phyloP scores from a whole-genome alignment of 441 rosid genomes.

The Erodium trifolium region DNA sequence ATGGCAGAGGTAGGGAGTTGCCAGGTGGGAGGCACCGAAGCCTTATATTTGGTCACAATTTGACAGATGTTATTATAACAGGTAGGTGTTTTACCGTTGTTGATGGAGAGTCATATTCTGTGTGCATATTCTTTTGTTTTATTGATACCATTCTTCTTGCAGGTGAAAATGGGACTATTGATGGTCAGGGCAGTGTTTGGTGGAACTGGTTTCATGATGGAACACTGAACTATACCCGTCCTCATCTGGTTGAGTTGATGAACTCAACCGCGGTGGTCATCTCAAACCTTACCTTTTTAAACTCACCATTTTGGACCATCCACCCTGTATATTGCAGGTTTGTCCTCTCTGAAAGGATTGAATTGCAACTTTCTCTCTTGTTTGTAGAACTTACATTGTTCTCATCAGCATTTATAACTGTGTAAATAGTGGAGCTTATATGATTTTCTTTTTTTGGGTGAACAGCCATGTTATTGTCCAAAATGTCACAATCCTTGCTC shows the following conservation, averaged over 20 bases:
- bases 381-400: slow-evolving; percentile 18
- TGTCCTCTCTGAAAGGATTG: slow-evolving; percentile 20
- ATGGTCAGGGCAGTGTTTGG: slow-evolving; percentile 93
- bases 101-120: slow-evolving; percentile 12
- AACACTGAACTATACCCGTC: slow-evolving; percentile 77
- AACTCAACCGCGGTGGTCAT: slow-evolving; percentile 67
- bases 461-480: slow-evolving; percentile 78
- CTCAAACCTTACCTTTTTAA: slow-evolving; percentile 78
- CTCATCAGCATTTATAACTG: slow-evolving; percentile 5
- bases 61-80: slow-evolving; percentile 86
- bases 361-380: slow-evolving; percentile 11
- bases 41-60: slow-evolving; percentile 79
- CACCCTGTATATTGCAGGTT: slow-evolving; percentile 98
- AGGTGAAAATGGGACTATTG: slow-evolving; percentile 91
- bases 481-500: slow-evolving; percentile 85
- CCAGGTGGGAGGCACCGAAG: slow-evolving; percentile 85
- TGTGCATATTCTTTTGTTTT: slow-evolving; percentile 7
- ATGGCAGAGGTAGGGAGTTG: slow-evolving; percentile 91
- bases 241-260: slow-evolving; percentile 91
- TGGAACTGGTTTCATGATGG: slow-evolving; percentile 69
- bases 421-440: slow-evolving; percentile 28
- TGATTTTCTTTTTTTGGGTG: slow-evolving; percentile 42
- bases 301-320: slow-evolving; percentile 96
- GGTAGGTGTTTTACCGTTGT: slow-evolving; percentile 36
- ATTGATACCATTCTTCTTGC: slow-evolving; percentile 20